Evolutionary conservation across 306 rosid genomes (phyloP).

Genomic region (Luffa acutangula): DNA sequence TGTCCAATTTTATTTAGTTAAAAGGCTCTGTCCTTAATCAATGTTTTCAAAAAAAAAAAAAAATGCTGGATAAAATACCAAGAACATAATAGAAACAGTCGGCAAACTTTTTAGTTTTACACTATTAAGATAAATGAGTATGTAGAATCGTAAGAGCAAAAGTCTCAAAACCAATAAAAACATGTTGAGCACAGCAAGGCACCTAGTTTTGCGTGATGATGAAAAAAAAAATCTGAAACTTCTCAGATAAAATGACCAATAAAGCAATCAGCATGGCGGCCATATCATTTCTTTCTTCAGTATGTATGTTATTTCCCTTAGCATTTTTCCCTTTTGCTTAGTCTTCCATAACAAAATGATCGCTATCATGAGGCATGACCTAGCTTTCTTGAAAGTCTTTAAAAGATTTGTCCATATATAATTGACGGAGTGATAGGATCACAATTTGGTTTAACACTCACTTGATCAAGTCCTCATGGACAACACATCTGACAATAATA

Average conservation of each 20-base stretch:
- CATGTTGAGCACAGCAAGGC: background rate
- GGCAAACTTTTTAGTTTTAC: background rate
- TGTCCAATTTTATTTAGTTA: constrained; percentile 9
- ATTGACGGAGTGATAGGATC: background rate
- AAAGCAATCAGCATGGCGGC: background rate
- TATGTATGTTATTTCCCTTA: background rate
- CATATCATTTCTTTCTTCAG: background rate
- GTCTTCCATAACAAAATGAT: background rate
- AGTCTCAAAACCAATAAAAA: background rate
- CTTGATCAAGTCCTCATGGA: background rate
- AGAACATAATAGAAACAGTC: background rate
- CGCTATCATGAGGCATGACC: background rate
- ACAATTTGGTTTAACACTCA: background rate
- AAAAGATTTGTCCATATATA: background rate
- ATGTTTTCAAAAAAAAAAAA: background rate
- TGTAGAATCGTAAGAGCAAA: background rate
- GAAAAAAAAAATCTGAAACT: background rate
- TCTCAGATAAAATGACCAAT: background rate
- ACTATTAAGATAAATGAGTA: background rate
- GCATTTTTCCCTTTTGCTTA: background rate
- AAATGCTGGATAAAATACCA: background rate
- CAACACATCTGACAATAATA: background rate
- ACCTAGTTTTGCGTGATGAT: background rate
- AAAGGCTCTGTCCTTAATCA: background rate
- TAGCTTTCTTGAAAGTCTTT: background rate